phyloP scores from a whole-genome alignment of 116 monocot species.

The Trichopus zeylanicus region DNA sequence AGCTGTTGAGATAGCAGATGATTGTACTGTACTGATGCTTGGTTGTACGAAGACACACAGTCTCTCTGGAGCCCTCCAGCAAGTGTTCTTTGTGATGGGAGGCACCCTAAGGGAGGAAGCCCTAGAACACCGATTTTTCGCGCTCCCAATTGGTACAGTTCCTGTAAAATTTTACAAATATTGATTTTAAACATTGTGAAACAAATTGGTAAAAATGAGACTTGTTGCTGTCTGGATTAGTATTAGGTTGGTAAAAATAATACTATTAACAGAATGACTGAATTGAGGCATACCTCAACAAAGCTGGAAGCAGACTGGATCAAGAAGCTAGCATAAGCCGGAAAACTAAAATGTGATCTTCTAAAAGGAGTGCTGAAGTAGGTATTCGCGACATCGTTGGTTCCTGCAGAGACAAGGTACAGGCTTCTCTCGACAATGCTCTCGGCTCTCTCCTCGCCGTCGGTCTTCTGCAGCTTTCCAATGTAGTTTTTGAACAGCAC shows the following conservation, averaged over 20 bases:
- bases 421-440: slow-evolving; percentile 6
- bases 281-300: slow-evolving; percentile 18
- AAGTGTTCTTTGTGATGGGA: slow-evolving; percentile 38
- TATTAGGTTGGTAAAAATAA: too few species aligned
- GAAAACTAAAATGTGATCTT: slow-evolving; percentile 20
- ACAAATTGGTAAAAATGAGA: too few species aligned
- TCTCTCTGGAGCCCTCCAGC: slow-evolving; percentile 31
- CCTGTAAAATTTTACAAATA: slow-evolving; percentile 19
- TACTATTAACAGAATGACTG: neutral
- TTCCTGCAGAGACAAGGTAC: slow-evolving; percentile 4
- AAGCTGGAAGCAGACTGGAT: slow-evolving; percentile 29
- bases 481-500: slow-evolving; percentile 37
- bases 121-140: slow-evolving; percentile 27
- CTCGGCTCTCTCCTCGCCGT: slow-evolving; percentile 17
- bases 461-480: slow-evolving; percentile 10
- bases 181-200: too few species aligned
- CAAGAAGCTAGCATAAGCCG: slow-evolving; percentile 28
- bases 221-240: too few species aligned
- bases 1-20: slow-evolving; percentile 11
- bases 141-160: slow-evolving; percentile 30
- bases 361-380: slow-evolving; percentile 16
- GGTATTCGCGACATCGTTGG: slow-evolving; percentile 36
- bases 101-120: slow-evolving; percentile 43
- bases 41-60: slow-evolving; percentile 22
- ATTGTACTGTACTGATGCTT: slow-evolving; percentile 22